Evolutionary conservation across 2,329 filamentous ascomycete genomes (phyloP), one percentile per base, ranked within the genome.

Genomic region (Penicillium sclerotigenum): DNA sequence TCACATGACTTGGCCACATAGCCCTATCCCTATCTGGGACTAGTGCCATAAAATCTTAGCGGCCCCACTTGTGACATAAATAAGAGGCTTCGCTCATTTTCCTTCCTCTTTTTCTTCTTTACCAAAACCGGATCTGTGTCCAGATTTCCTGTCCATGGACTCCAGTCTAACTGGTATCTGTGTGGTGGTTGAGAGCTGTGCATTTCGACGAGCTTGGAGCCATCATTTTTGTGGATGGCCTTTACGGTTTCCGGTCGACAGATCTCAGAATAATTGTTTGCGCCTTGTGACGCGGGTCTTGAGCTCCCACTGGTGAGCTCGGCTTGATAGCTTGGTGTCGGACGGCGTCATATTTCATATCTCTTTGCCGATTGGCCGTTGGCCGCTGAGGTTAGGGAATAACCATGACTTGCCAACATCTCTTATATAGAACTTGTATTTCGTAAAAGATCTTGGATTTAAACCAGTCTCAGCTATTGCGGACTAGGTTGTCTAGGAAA

Each of bases 121-220:
- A 62, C 64, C 62, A 70, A 79, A 68, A 58, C 84, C 81, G 86
- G 88, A 91, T 88, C 87, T 96, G 91, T 95, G 90, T 86, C 83
- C 84, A 86, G 85, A 78, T 79, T 79, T 93, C 90, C 88, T 83
- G 88, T 74, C 79, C 79, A 76, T 67, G 62, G 60, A 46, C 34
- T 63, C 70, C 65, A 69, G 51, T 54, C 43, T 63, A 64, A 63
- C 67, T 73, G 70, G 72, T 68, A 62, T 71, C 73, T 79, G 79
- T 80, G 79, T 83, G 82, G 81, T 83, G 86, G 90, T 93, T 76
- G 89, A 92, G 82, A 83, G 77, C 83, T 89, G 84, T 82, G 85
- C 89, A 93, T 86, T 85, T 93, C 89, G 89, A 90, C 90, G 85
- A 83, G 75, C 73, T 90, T 87, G 89, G 89, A 91, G 87, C 86